Evolutionary conservation across 1,284 basidiomycete genomes (phyloP), one percentile per base, ranked within the genome.

Genomic region (Ustilago xerochloae): DNA sequence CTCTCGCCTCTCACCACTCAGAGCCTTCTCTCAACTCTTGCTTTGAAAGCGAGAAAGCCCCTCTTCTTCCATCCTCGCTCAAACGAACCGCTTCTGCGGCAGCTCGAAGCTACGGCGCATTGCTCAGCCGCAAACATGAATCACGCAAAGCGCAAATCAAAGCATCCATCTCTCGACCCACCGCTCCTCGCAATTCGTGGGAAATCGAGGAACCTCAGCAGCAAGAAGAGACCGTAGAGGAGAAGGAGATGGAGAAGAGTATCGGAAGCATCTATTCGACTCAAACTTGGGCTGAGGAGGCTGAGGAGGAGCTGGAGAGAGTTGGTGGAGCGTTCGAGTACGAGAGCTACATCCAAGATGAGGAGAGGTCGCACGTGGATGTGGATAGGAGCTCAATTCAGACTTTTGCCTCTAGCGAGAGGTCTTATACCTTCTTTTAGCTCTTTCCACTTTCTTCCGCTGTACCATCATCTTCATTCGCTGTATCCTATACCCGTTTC

Each of bases 401-500:
- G 39, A 58, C 49, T 6, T 54, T 54, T 38, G 32, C 49, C 6
- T 54, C 55, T 2, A 48, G 49, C 43, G 50, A 59, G 36, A 48
- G 63, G 32, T 49, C 51, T 33, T 64, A 64, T 38, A 45, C 56
- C 33, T 64, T 53, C 63, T 64, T 64, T 46, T 64, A 30, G 20
- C 12, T 6, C n/a, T 3, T 18, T 9, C 24, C 36, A 6, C 4
- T 20, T 18, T 24, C 24, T 15, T 15, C n/a, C 18, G 8, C 30
- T 28, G 24, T 43, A 29, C 18, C 24, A 35, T 35, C 20, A 6
- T 43, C 22, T 16, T 18, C 20, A 33, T 45, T 35, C 16, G 32
- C 55, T 63, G 53, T 57, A 58, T 46, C 18, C 33, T 53, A 58
- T 7, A 2, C 1, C 28, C 35, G 36, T 7, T 26, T 59, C 53